phyloP scores from a whole-genome alignment of 805 yeast genomes.

The Metschnikowia aberdeeniae region DNA sequence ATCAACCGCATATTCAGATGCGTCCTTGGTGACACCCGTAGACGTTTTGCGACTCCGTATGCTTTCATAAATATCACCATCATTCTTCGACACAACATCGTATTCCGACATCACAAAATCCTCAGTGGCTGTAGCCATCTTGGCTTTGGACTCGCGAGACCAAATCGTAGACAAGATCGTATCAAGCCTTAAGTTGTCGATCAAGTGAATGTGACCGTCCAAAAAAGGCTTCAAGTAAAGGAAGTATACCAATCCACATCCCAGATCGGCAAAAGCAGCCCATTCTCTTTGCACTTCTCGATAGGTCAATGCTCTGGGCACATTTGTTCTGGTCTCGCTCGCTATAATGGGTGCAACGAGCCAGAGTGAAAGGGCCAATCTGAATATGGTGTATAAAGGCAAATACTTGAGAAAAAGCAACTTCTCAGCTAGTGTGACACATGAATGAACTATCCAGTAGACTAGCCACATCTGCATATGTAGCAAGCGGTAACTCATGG shows the following conservation, averaged over 20 bases:
- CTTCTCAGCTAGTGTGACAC: conserved; percentile 36
- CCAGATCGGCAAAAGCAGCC: conserved; percentile 25
- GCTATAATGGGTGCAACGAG: conserved; percentile 49
- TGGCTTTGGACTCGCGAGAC: not conserved
- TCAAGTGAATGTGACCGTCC: conserved; percentile 20
- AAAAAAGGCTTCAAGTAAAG: conserved; percentile 26
- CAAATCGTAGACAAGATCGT: conserved; percentile 6
- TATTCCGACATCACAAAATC: conserved; percentile 26
- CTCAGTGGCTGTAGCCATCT: not conserved
- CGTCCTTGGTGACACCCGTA: not conserved
- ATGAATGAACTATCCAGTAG: conserved; percentile 64
- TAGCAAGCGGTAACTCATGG: conserved; percentile 23
- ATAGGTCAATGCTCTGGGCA: conserved; percentile 10
- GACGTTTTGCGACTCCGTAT: not conserved
- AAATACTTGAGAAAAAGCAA: conserved; percentile 40
- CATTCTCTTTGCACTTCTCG: conserved; percentile 22
- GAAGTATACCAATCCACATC: conserved; percentile 32
- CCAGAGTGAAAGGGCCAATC: conserved; percentile 50
- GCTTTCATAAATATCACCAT: not conserved
- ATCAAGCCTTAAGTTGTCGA: conserved; percentile 8
- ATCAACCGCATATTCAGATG: no score
- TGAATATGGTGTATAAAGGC: conserved; percentile 35
- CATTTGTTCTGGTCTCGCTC: conserved; percentile 29
- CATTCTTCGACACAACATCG: conserved; percentile 35
- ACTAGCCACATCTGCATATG: conserved; percentile 39